phyloP scores from a whole-genome alignment of 108 stramenopile species.

The Skeletonema tropicum region DNA sequence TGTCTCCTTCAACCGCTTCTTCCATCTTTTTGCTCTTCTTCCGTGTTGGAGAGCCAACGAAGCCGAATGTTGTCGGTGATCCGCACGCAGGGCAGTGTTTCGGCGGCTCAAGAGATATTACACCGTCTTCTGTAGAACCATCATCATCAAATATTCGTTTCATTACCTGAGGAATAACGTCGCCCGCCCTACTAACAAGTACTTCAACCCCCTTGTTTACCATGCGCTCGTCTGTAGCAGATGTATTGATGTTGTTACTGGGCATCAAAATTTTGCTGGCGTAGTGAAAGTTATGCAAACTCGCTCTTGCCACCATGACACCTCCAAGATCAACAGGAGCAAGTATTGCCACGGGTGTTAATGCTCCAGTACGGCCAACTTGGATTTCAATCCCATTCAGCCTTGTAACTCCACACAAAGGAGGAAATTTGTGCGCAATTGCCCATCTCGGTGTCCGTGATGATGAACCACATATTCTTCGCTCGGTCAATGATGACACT shows the following conservation, averaged over 20 bases:
- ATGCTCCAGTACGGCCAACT: constrained; percentile 91
- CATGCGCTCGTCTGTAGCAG: background rate
- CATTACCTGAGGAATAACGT: constrained; percentile 91
- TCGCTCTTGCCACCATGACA: constrained; percentile 84
- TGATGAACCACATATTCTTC: constrained; percentile 67
- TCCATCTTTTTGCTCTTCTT: constrained; percentile 9
- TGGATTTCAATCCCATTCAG: constrained; percentile 74
- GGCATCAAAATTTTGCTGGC: constrained; percentile 64
- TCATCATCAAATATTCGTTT: constrained; percentile 51
- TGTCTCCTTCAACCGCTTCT: background rate
- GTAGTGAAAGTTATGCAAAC: constrained; percentile 90
- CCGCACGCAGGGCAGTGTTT: constrained; percentile 76
- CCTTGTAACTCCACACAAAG: constrained; percentile 64
- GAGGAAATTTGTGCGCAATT: constrained; percentile 92
- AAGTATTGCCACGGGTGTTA: constrained; percentile 93
- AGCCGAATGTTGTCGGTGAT: constrained; percentile 57
- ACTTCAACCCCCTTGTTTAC: constrained; percentile 62
- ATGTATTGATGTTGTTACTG: background rate
- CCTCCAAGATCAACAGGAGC: constrained; percentile 88
- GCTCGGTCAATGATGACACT: constrained; percentile 55
- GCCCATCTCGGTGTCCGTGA: constrained; percentile 90
- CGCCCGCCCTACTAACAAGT: constrained; percentile 84
- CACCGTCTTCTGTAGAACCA: constrained; percentile 8
- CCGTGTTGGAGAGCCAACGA: constrained; percentile 11
- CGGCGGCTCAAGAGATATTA: constrained; percentile 67